Evolutionary conservation across 805 yeast genomes (phyloP).

Genomic region (Ascoidea asiatica): DNA sequence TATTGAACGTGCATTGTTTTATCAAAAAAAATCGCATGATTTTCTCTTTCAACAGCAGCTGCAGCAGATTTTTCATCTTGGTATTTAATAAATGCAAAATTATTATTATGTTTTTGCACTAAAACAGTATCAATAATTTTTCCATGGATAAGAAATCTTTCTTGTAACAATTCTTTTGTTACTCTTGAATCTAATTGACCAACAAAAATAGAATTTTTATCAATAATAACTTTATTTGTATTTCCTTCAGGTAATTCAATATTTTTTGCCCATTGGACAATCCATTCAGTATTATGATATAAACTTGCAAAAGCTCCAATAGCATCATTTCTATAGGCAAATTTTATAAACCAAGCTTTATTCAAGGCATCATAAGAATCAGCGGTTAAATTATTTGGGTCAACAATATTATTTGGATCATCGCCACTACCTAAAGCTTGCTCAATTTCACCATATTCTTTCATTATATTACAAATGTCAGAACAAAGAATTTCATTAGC

Average conservation of each 20-base stretch:
- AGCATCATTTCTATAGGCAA: slow-evolving; percentile 77
- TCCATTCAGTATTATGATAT: slow-evolving; percentile 38
- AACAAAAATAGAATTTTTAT: slow-evolving; percentile 61
- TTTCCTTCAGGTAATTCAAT: slow-evolving; percentile 36
- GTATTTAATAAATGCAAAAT: slow-evolving; percentile 66
- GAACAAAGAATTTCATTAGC: slow-evolving; percentile 17
- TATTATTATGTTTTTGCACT: slow-evolving; percentile 34
- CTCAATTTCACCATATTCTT: slow-evolving; percentile 65
- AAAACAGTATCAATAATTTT: slow-evolving; percentile 41
- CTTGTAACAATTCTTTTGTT: slow-evolving; percentile 38
- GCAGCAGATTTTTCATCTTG: slow-evolving; percentile 64
- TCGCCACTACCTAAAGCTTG: slow-evolving; percentile 34
- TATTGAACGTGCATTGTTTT: slow-evolving; percentile 80
- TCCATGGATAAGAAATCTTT: slow-evolving; percentile 60
- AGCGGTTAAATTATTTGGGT: slow-evolving; percentile 17
- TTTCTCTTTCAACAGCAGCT: slow-evolving; percentile 74
- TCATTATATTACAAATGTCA: slow-evolving; percentile 25
- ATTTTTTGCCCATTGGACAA: slow-evolving; percentile 80
- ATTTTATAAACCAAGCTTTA: slow-evolving; percentile 61
- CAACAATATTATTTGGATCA: slow-evolving; percentile 11
- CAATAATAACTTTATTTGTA: slow-evolving; percentile 31
- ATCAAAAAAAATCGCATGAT: slow-evolving; percentile 61
- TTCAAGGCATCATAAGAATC: too few relatives aligned
- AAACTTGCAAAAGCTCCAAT: slow-evolving; percentile 69
- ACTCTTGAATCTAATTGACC: slow-evolving; percentile 53